Percentiles rank a stretch among this genome's conserved stretches.
phyloP scores from a whole-genome alignment of 2,329 filamentous ascomycete species.

The Sarocladium oryzae region DNA sequence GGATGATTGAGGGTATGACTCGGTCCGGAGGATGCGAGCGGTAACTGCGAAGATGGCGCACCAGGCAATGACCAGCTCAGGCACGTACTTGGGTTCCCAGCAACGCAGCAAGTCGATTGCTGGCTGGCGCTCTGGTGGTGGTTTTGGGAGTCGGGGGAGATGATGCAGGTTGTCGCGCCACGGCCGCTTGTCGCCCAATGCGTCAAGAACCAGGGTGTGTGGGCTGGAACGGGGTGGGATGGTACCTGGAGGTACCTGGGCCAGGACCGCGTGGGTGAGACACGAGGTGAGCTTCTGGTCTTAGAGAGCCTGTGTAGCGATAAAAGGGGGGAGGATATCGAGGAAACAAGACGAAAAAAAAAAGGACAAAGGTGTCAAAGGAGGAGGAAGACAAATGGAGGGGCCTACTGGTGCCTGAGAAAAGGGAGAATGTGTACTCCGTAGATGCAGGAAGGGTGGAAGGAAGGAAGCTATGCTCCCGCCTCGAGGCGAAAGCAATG shows the following conservation, averaged over 20 bases:
- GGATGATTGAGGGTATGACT: neutral
- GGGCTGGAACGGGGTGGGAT: slow-evolving; percentile 2
- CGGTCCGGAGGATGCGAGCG: neutral
- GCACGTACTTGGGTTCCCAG: neutral
- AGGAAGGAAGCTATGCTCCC: neutral
- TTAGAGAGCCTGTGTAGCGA: neutral
- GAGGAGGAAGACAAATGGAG: neutral
- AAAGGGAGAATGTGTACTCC: too few species aligned
- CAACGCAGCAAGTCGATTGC: neutral
- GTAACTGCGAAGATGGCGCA: neutral
- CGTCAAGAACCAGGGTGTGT: slow-evolving; percentile 8
- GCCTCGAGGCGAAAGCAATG: neutral
- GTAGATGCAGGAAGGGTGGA: too few species aligned
- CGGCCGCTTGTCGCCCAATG: slow-evolving; percentile 1
- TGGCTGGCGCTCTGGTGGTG: slow-evolving; percentile 1
- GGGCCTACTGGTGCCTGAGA: neutral
- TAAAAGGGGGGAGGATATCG: neutral
- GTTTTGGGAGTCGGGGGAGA: neutral
- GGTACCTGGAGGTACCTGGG: slow-evolving; percentile 7
- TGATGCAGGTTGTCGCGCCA: slow-evolving; percentile 5
- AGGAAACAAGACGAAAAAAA: too few species aligned
- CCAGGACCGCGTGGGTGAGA: slow-evolving; percentile 5
- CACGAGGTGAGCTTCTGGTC: slow-evolving; percentile 3
- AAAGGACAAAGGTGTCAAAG: neutral
- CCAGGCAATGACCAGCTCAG: neutral